phyloP scores from a whole-genome alignment of 352 stramenopile species.

The Pythium brassicae region DNA sequence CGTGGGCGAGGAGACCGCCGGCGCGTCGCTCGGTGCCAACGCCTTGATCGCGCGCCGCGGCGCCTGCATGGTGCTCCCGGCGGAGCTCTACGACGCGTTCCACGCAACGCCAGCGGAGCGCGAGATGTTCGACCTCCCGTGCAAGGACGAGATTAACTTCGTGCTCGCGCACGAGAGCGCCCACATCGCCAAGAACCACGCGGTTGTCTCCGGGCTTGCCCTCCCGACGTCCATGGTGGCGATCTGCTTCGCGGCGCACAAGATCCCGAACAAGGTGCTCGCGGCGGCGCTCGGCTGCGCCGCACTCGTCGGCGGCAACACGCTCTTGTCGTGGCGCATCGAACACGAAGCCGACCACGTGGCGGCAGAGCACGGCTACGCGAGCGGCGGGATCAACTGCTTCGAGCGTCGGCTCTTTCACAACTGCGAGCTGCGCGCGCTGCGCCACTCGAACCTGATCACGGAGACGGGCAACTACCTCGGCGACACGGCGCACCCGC shows the following conservation, averaged over 20 bases:
- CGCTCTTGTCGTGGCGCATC: slow-evolving; percentile 71
- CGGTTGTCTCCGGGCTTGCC: slow-evolving; percentile 53
- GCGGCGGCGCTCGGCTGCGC: slow-evolving; percentile 40
- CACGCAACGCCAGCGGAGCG: slow-evolving; percentile 44
- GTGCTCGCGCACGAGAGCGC: slow-evolving; percentile 78
- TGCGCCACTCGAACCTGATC: slow-evolving; percentile 66
- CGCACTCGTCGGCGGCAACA: slow-evolving; percentile 46
- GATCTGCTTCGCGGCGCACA: slow-evolving; percentile 47
- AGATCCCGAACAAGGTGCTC: slow-evolving; percentile 74
- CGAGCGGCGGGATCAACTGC: slow-evolving; percentile 59
- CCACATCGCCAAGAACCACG: slow-evolving; percentile 81
- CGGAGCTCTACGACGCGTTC: slow-evolving; percentile 81
- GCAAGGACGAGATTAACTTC: slow-evolving; percentile 77
- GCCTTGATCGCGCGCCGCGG: slow-evolving; percentile 44
- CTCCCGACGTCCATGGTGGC: slow-evolving; percentile 58
- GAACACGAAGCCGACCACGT: slow-evolving; percentile 80
- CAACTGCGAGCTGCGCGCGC: slow-evolving; percentile 66
- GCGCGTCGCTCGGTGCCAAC: slow-evolving; percentile 65
- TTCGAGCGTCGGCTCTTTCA: slow-evolving; percentile 72
- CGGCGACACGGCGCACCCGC: slow-evolving; percentile 68
- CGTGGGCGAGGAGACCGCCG: slow-evolving; percentile 52
- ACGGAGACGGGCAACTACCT: slow-evolving; percentile 78
- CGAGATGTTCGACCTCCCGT: slow-evolving; percentile 50
- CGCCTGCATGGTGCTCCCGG: slow-evolving; percentile 66
- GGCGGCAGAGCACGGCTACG: slow-evolving; percentile 63